Evolutionary conservation across 345 rosid species (phyloP).

Genomic region (sweet orange (Citrus sinensis)): DVS_A1.0 CM039168.1:201501-202000

Average conservation of each 20-base stretch:
- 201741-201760: neutral
- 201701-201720: neutral
- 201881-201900: slow-evolving; percentile 86
- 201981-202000: slow-evolving; percentile 65
- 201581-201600: neutral
- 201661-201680: neutral
- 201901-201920: slow-evolving; percentile 91
- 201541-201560: neutral
- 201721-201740: neutral
- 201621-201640: neutral
- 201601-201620: neutral
- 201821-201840: neutral
- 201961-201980: slow-evolving; percentile 84
- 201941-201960: slow-evolving; percentile 86
- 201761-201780: neutral
- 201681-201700: neutral
- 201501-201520: neutral
- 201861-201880: slow-evolving; percentile 97
- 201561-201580: neutral
- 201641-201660: neutral
- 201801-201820: neutral
- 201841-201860: neutral
- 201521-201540: neutral
- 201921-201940: slow-evolving; percentile 61
- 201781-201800: neutral